Evolutionary conservation across 768 basidiomycete species (phyloP), one percentile per base, ranked within the genome.

Genomic region (Rhizopogon sp.): DNA sequence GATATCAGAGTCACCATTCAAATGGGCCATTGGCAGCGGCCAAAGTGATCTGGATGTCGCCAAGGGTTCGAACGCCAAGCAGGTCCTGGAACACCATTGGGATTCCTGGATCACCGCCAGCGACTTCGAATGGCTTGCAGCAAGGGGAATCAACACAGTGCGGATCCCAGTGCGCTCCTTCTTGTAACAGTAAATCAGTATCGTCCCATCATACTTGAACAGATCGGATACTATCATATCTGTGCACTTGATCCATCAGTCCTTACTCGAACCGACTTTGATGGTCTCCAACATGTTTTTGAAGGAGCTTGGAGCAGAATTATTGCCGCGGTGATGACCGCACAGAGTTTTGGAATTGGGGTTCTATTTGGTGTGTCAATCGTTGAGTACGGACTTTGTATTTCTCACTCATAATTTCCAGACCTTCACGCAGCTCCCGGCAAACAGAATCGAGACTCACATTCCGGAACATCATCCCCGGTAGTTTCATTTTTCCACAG

Each of bases 141-240:
- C 73, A 35, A 69, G 63, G 50, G 84, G 84, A 2, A 73, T 83
- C 61, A 85, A 85, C 56, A 74, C 81, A 42, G 83, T 85, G 61
- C 72, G 84, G 59, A 72, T 85, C 53, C 84, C 84, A 41, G 84
- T 85, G 57, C 56, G 82, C 74, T 79, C 41, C 78, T 79, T 6
- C 80, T 83, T 47, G 70, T 39, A 31, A 43, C 14, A 49, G 46
- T 37, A 16, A 13, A 49, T 14, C 45, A 25, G 20, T 20, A 50
- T 39, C 29, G 42, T 58, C 51, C 10, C 50, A 54, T 43, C 35
- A 11, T 6, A 16, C 53, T 28, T 41, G 17, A 22, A 39, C 56
- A 89, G 86, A 87, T 88, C 60, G 87, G 87, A 3, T 88, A 80
- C 65, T 89, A 88, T 66, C 87, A 88, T 54, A 55, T 88, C 20